These are phyloP conservation scores for Dryas integrifolia DNA, from an alignment of 331 rosid genomes.

Conservation along the genomic window DNA sequence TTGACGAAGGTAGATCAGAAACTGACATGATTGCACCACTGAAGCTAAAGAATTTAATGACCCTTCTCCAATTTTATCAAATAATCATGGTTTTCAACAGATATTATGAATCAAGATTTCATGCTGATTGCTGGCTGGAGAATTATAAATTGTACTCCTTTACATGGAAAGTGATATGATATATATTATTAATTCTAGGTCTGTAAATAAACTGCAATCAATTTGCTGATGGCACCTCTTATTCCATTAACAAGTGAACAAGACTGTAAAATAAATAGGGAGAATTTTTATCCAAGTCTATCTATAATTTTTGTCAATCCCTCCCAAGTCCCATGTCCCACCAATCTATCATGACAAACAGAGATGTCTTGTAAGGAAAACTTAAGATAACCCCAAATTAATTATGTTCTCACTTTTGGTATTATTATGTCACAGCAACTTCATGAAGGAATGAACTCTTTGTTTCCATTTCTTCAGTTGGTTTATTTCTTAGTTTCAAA, in stretches of 20 bases:
- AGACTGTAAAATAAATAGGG: background rate
- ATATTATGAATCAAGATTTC: slow-evolving; percentile 6
- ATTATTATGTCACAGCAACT: too few relatives aligned
- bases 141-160: slow-evolving; percentile 28
- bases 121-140: slow-evolving; percentile 14
- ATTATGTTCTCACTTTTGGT: too few relatives aligned
- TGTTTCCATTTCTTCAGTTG: too few relatives aligned
- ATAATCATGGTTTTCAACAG: slow-evolving; percentile 13
- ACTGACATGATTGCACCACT: slow-evolving; percentile 13
- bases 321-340: too few relatives aligned
- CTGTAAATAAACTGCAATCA: slow-evolving; percentile 10
- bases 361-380: too few relatives aligned
- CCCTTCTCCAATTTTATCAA: slow-evolving; percentile 22
- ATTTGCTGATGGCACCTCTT: background rate
- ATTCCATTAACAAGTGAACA: background rate
- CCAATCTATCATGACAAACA: too few relatives aligned
- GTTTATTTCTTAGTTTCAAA: too few relatives aligned
- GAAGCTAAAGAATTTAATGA: slow-evolving; percentile 19
- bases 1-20: slow-evolving; percentile 16
- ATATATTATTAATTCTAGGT: background rate
- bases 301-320: too few relatives aligned
- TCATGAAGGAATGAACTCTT: too few relatives aligned
- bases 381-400: too few relatives aligned
- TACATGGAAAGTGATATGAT: background rate
- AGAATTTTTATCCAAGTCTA: background rate